These are phyloP conservation scores for Chrysopogon serrulatus DNA, from an alignment of 176 grass and related monocot genomes.

Conservation along the genomic window DNA sequence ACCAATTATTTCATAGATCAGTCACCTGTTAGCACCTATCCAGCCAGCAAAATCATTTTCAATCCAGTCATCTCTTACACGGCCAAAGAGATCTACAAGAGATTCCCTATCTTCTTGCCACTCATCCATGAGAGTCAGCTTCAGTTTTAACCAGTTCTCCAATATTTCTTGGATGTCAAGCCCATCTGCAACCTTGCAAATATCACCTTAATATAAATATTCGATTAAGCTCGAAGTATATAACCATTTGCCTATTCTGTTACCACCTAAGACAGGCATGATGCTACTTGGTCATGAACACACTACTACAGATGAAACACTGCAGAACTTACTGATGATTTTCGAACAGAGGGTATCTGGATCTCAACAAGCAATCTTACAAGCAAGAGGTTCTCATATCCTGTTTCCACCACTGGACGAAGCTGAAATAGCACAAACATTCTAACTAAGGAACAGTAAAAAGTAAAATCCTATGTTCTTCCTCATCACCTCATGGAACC, in stretches of 20 bases:
- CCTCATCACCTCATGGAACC: background rate
- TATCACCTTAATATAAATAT: conserved; percentile 26
- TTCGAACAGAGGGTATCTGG: conserved; percentile 46
- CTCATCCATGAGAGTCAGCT: conserved; percentile 71
- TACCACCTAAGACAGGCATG: background rate
- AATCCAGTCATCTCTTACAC: conserved; percentile 89
- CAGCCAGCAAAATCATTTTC: conserved; percentile 89
- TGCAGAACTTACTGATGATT: conserved; percentile 66
- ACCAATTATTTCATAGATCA: conserved; percentile 11
- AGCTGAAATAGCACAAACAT: conserved; percentile 47
- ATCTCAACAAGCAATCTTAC: conserved; percentile 88
- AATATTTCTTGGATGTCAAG: conserved; percentile 68
- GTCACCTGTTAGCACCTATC: conserved; percentile 85
- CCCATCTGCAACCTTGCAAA: conserved; percentile 86
- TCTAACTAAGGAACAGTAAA: background rate
- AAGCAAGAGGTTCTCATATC: conserved; percentile 95
- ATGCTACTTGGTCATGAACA: background rate
- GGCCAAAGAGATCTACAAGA: conserved; percentile 80
- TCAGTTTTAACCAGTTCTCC: conserved; percentile 70
- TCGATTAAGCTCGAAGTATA: conserved; percentile 26
- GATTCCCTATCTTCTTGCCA: conserved; percentile 80
- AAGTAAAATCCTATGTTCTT: background rate
- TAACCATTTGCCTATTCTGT: conserved; percentile 9
- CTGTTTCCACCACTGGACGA: conserved; percentile 91
- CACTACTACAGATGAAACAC: background rate